These are phyloP conservation scores for Chaetomidium leptoderma DNA, from an alignment of 495 filamentous ascomycete genomes.

Conservation along the genomic window DNA sequence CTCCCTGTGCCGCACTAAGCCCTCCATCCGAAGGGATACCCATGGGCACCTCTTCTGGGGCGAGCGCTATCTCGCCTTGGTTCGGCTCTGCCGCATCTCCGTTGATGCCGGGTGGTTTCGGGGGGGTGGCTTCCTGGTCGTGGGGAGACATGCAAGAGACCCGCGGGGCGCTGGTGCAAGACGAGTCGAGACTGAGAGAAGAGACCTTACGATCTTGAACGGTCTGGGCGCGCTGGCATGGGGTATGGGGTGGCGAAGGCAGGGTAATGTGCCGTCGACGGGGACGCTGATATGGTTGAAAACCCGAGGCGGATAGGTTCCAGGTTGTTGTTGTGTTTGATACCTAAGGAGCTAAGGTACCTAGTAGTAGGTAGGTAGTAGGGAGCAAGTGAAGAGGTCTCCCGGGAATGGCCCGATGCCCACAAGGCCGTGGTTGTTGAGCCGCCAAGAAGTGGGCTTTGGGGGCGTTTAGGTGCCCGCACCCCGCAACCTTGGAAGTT, in stretches of 20 bases:
- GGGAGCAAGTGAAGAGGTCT: too few species aligned
- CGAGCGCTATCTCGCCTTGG: constrained; percentile 17
- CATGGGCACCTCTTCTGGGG: not conserved
- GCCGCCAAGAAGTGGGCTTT: constrained; percentile 1
- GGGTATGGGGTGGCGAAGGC: not conserved
- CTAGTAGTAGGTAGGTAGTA: too few species aligned
- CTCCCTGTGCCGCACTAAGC: not conserved
- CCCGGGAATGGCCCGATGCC: too few species aligned
- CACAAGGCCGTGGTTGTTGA: not conserved
- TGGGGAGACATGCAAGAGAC: constrained; percentile 35
- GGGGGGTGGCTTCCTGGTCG: constrained; percentile 19
- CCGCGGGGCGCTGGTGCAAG: not conserved
- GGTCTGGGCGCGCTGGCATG: not conserved
- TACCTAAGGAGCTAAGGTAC: not conserved
- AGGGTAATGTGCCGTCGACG: too few species aligned
- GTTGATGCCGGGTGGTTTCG: constrained; percentile 22
- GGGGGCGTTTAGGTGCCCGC: not conserved
- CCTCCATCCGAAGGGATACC: not conserved
- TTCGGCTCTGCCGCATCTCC: constrained; percentile 15
- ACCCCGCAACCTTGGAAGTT: not conserved
- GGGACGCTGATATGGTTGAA: too few species aligned
- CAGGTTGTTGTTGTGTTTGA: not conserved
- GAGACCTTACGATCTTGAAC: not conserved
- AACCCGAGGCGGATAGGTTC: too few species aligned
- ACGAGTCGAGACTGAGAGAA: not conserved